Conservation (phyloP, 345 rosid species). For the Diplotaxis tenuifolia region DNA sequence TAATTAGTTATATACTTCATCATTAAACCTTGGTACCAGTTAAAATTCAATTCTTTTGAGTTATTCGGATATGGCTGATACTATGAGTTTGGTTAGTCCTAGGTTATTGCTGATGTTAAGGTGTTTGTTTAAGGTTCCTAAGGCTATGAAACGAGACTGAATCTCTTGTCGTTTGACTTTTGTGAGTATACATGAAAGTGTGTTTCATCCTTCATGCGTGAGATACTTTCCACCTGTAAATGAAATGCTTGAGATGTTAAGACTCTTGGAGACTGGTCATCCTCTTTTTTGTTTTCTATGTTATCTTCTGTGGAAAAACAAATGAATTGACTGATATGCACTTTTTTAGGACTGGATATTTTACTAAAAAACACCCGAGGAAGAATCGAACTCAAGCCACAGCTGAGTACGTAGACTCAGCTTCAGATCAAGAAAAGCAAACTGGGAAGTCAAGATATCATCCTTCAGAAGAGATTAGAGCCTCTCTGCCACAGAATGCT, state of each 20-base stretch:
- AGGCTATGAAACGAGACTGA: neutral
- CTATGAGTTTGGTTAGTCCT: neutral
- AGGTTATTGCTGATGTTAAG: neutral
- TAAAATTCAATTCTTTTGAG: neutral
- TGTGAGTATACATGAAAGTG: neutral
- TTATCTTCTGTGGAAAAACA: neutral
- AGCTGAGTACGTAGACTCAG: slow-evolving; percentile 55
- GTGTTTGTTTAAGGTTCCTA: neutral
- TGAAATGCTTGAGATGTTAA: neutral
- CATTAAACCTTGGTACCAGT: neutral
- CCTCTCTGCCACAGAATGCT: slow-evolving; percentile 39
- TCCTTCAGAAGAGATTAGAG: slow-evolving; percentile 80
- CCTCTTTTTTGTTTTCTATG: neutral
- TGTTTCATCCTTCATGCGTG: neutral
- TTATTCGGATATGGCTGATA: neutral
- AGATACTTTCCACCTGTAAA: neutral
- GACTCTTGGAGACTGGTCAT: neutral
- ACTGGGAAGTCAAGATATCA: slow-evolving; percentile 56
- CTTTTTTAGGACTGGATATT: slow-evolving; percentile 44
- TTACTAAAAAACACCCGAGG: slow-evolving; percentile 38
- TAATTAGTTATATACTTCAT: neutral
- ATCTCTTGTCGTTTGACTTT: neutral
- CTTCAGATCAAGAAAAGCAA: slow-evolving; percentile 58
- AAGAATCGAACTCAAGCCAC: slow-evolving; percentile 63
- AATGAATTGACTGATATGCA: neutral